phyloP scores from a whole-genome alignment of 768 basidiomycete genomes.

The Naganishia vaughanmartiniae region DNA sequence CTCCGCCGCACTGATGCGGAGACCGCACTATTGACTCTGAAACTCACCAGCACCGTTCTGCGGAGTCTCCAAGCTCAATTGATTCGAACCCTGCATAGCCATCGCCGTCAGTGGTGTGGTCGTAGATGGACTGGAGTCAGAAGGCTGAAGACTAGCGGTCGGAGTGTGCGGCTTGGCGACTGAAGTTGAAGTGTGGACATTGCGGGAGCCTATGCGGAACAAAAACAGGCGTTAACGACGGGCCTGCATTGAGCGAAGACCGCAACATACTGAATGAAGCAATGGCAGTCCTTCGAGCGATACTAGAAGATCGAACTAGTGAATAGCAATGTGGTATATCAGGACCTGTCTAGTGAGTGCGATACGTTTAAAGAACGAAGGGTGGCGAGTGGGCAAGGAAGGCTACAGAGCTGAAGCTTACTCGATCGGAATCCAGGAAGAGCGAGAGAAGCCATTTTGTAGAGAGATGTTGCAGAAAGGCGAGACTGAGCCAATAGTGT shows the following conservation, averaged over 20 bases:
- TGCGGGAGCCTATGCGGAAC: neutral
- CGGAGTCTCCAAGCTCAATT: conserved; percentile 80
- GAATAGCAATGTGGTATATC: conserved; percentile 24
- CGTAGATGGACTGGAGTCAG: conserved; percentile 46
- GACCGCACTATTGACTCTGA: too few species aligned
- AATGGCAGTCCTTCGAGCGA: conserved; percentile 29
- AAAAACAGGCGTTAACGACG: neutral
- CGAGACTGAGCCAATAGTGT: neutral
- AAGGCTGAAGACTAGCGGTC: conserved; percentile 40
- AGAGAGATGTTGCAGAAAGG: neutral
- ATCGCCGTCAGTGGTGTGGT: conserved; percentile 57
- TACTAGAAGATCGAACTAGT: conserved; percentile 20
- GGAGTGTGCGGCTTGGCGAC: conserved; percentile 45
- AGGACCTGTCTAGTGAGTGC: neutral
- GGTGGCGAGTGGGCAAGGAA: neutral
- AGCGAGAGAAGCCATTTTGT: conserved; percentile 34
- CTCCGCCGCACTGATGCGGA: too few species aligned
- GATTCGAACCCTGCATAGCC: conserved; percentile 76
- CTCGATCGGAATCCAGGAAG: conserved; percentile 37
- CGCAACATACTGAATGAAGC: conserved; percentile 36
- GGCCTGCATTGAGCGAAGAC: neutral
- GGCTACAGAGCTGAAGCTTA: conserved; percentile 9
- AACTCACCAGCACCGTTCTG: conserved; percentile 77
- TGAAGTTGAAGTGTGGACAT: conserved; percentile 40
- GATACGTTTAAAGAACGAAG: neutral